Percentiles rank a stretch among this genome's conserved stretches.
phyloP scores from a whole-genome alignment of 805 yeast genomes.

The Candida dendrica region DNA sequence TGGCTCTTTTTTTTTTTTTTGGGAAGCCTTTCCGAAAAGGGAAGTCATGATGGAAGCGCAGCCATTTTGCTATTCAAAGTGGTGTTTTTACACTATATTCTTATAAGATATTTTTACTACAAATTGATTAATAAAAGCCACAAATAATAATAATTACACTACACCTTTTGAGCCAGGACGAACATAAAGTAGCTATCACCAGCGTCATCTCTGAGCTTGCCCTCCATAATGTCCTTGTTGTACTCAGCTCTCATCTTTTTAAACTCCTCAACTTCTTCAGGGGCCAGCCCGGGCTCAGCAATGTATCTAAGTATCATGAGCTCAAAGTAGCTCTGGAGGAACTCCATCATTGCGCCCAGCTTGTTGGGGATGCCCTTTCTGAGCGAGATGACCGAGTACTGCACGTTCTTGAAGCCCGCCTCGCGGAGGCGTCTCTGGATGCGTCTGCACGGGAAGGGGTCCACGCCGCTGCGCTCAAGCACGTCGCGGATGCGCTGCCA shows the following conservation, averaged over 20 bases:
- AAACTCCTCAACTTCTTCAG: conserved; percentile 11
- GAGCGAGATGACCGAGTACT: conserved; percentile 14
- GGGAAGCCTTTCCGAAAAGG: too few species aligned
- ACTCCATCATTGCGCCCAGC: conserved; percentile 19
- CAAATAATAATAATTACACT: too few species aligned
- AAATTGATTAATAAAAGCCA: too few species aligned
- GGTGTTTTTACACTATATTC: too few species aligned
- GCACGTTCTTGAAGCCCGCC: conserved; percentile 15
- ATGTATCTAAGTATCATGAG: conserved; percentile 10
- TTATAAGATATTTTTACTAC: too few species aligned
- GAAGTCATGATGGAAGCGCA: too few species aligned
- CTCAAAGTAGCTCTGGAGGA: conserved; percentile 15
- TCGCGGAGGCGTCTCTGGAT: conserved; percentile 10
- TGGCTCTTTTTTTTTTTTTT: too few species aligned
- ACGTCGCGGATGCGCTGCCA: conserved; percentile 7
- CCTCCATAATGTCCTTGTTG: conserved; percentile 12
- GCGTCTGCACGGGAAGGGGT: conserved; percentile 19
- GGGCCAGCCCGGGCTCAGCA: conserved; percentile 8
- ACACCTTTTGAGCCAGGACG: conserved; percentile 10
- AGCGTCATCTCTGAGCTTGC: conserved; percentile 11
- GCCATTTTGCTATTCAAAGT: too few species aligned
- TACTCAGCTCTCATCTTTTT: conserved; percentile 12
- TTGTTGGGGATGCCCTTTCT: conserved; percentile 14
- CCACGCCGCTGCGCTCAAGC: conserved; percentile 11
- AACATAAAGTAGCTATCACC: conserved; percentile 21